phyloP scores from a whole-genome alignment of 1,139 yeast species.

The Kurtzmaniella quercitrusa region DNA sequence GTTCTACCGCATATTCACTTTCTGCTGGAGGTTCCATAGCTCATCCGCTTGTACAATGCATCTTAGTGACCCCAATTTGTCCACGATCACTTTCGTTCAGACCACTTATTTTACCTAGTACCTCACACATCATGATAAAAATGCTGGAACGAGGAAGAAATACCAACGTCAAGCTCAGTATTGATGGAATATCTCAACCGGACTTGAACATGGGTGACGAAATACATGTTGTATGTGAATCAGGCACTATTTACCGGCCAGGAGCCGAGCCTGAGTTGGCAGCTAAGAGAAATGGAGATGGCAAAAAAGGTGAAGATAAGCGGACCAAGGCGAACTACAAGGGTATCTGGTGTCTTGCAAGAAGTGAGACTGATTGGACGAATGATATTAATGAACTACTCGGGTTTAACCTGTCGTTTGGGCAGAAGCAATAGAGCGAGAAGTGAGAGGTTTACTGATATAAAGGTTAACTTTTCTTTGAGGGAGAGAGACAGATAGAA shows the following conservation, averaged over 20 bases:
- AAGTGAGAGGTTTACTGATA: slow-evolving; percentile 12
- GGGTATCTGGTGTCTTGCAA: slow-evolving; percentile 89
- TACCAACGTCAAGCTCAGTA: slow-evolving; percentile 50
- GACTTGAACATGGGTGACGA: slow-evolving; percentile 73
- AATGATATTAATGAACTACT: slow-evolving; percentile 79
- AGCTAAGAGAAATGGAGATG: not conserved
- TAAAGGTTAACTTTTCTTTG: too few species aligned
- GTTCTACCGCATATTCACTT: slow-evolving; percentile 89
- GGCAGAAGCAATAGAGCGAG: slow-evolving; percentile 19
- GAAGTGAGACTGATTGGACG: slow-evolving; percentile 86
- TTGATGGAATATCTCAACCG: slow-evolving; percentile 79
- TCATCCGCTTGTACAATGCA: slow-evolving; percentile 82
- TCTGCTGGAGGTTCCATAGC: slow-evolving; percentile 91
- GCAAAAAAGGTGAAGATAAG: slow-evolving; percentile 2
- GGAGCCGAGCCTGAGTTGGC: slow-evolving; percentile 15
- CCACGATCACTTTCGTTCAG: slow-evolving; percentile 85
- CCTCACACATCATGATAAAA: slow-evolving; percentile 63
- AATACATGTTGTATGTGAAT: slow-evolving; percentile 63
- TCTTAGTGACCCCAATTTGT: slow-evolving; percentile 83
- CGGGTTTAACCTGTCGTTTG: slow-evolving; percentile 85
- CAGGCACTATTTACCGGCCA: slow-evolving; percentile 50
- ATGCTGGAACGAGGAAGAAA: slow-evolving; percentile 52
- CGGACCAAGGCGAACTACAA: slow-evolving; percentile 7
- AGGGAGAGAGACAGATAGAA: not conserved
- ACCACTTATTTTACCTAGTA: slow-evolving; percentile 76